phyloP scores from a whole-genome alignment of 768 basidiomycete species.

The Leccinum ochraceum region DNA sequence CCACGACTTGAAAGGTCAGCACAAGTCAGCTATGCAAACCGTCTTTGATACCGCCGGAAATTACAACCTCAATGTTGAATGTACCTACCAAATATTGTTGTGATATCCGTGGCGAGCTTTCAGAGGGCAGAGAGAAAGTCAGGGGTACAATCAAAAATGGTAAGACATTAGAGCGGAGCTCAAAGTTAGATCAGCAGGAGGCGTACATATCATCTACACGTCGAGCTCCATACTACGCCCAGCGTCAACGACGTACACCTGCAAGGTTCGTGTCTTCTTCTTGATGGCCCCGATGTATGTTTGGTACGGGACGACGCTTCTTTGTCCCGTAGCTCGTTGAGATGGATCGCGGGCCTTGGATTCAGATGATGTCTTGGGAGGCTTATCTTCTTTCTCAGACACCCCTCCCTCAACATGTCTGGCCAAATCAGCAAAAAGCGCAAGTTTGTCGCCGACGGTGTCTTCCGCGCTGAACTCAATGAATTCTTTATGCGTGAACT shows the following conservation, averaged over 20 bases:
- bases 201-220: conserved; percentile 15
- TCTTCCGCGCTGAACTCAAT: conserved; percentile 98
- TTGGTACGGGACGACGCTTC: background rate
- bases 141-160: conserved; percentile 16
- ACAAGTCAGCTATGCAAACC: background rate
- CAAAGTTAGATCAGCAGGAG: conserved; percentile 18
- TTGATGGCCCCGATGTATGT: background rate
- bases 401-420: conserved; percentile 57
- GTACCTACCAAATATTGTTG: background rate
- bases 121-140: background rate
- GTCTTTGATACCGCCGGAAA: background rate
- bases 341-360: conserved; percentile 22
- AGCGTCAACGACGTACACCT: conserved; percentile 19
- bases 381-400: conserved; percentile 27
- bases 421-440: conserved; percentile 95
- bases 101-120: background rate
- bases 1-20: background rate
- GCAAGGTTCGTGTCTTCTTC: conserved; percentile 26
- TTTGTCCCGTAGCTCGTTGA: conserved; percentile 2
- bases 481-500: conserved; percentile 99
- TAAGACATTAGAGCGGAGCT: conserved; percentile 23
- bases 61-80: background rate
- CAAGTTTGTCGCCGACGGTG: conserved; percentile 98
- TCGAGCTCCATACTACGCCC: conserved; percentile 31
- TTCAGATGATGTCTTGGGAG: conserved; percentile 19